These are phyloP conservation scores for Rhodomyrtus psidioides DNA, from an alignment of 441 rosid species.

Conservation along the genomic window DNA sequence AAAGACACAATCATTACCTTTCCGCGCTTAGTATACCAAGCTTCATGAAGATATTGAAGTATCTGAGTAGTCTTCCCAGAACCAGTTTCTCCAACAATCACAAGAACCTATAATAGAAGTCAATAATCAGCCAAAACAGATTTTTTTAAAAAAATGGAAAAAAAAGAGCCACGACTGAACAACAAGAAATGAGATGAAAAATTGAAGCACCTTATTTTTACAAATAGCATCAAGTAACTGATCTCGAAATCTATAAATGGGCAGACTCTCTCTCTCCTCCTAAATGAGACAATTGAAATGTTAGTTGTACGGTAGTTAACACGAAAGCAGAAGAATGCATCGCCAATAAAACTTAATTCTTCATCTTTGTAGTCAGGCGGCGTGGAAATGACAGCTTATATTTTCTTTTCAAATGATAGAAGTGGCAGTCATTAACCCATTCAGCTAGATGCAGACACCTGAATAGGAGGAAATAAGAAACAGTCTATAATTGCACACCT, in stretches of 20 bases:
- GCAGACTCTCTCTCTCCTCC: slow-evolving; percentile 81
- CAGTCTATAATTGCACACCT: slow-evolving; percentile 31
- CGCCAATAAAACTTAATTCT: background rate
- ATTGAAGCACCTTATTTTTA: slow-evolving; percentile 52
- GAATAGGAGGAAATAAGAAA: background rate
- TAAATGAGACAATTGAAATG: background rate
- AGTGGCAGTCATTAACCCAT: background rate
- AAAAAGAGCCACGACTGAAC: background rate
- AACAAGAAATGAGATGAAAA: background rate
- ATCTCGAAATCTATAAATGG: slow-evolving; percentile 74
- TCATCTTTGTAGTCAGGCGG: background rate
- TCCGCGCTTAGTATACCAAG: too few relatives aligned
- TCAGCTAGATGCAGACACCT: background rate
- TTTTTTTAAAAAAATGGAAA: too few relatives aligned
- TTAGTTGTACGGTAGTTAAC: background rate
- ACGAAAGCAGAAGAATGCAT: background rate
- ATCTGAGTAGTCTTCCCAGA: too few relatives aligned
- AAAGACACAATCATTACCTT: too few relatives aligned
- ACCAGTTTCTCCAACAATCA: too few relatives aligned
- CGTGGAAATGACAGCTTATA: too few relatives aligned
- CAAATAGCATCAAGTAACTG: slow-evolving; percentile 78
- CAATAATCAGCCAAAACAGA: too few relatives aligned
- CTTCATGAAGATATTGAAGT: too few relatives aligned
- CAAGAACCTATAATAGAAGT: too few relatives aligned
- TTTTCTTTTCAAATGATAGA: too few relatives aligned